Conservation (phyloP, 306 rosid species). For the Quercus variabilis region DNA sequence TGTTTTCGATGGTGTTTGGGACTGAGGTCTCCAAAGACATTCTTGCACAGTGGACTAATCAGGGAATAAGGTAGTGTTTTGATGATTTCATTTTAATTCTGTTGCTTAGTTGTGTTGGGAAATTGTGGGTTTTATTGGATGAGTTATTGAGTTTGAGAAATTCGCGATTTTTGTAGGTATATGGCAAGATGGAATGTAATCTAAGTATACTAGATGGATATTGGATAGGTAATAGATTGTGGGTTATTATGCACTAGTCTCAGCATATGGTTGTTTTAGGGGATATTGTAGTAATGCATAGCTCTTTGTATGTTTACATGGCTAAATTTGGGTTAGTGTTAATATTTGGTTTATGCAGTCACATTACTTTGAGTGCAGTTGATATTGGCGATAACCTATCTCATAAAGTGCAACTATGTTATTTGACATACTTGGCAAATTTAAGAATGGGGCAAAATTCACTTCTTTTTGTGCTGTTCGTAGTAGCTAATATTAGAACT, state of each 20-base stretch:
- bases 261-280: neutral
- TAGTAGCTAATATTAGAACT: too few relatives aligned
- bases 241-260: neutral
- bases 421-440: too few relatives aligned
- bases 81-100: neutral
- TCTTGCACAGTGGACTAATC: slow-evolving; percentile 94
- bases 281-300: neutral
- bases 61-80: slow-evolving; percentile 83
- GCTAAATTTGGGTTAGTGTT: neutral
- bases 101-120: neutral
- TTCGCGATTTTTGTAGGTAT: neutral
- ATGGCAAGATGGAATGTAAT: neutral
- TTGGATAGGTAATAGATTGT: neutral
- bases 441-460: too few relatives aligned
- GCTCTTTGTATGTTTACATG: neutral
- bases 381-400: too few relatives aligned
- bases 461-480: too few relatives aligned
- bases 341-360: neutral
- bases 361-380: too few relatives aligned
- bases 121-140: neutral
- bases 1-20: slow-evolving; percentile 87
- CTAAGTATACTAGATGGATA: neutral
- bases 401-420: too few relatives aligned
- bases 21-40: slow-evolving; percentile 68
- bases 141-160: neutral